Evolutionary conservation across 352 stramenopile genomes (phyloP), one percentile per base, ranked within the genome.

Genomic region (Pythium brassicae): DNA sequence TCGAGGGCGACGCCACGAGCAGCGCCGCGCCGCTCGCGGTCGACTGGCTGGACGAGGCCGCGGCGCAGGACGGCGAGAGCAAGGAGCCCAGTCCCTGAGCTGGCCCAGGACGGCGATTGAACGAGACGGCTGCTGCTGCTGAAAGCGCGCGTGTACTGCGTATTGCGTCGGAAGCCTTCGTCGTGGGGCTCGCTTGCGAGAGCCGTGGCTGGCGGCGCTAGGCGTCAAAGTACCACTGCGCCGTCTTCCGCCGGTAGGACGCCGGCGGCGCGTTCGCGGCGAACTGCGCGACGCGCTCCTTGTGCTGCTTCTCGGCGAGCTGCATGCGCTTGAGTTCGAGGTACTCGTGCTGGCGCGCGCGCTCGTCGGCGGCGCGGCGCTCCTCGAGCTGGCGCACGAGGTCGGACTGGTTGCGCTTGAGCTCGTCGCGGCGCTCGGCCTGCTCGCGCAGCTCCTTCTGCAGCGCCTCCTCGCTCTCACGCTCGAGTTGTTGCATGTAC

Each of bases 221-320:
- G 52, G 78, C 78, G 55, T 91, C 80, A 50, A 89, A 93, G 70
- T 91, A 91, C 83, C 80, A 91, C 68, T 91, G 72, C 37, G 83
- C 75, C 11, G 68, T 84, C 76, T 93, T 90, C 40, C 83, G 73
- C 32, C 74, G 72, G 55, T 77, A 82, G 53, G 87, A 88, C n/a
- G 72, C 78, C 11, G 68, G 53, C 4, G 76, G 78, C 25, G 67
- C 42, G 29, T 75, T 59, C 10, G 20, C 71, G 6, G 83, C 63
- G 47, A 92, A 86, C 55, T 89, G 63, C 12, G 66, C 66, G 11
- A 89, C 66, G 42, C 75, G 79, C 50, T 87, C 71, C 58, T 89
- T 81, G 70, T 90, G 76, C 59, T 87, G 71, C 55, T 91, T 91
- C 61, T 89, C 80, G 4, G 72, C 71, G 4, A 80, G 53, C 54